Conservation (phyloP, 306 rosid genomes). For the Dryas drummondii region DNA sequence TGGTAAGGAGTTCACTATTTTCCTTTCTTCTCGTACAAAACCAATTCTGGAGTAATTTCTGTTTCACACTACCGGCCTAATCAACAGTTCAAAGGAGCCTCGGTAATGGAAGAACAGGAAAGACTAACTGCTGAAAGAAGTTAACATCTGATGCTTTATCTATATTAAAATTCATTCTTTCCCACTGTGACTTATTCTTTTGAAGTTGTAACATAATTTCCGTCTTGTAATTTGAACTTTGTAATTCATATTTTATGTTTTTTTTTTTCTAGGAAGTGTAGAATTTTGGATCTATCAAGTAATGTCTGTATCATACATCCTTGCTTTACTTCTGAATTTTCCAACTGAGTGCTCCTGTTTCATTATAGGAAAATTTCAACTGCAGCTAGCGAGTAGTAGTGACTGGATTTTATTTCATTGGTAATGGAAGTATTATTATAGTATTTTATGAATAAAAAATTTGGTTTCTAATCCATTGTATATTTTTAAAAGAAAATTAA, state of each 20-base stretch:
- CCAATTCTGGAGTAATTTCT: conserved; percentile 34
- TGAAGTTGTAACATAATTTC: conserved; percentile 50
- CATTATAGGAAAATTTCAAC: no score
- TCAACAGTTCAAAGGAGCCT: conserved; percentile 36
- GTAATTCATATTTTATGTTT: conserved; percentile 1
- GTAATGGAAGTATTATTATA: no score
- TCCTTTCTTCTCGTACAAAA: conserved; percentile 32
- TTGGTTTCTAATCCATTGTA: no score
- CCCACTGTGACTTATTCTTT: conserved; percentile 18
- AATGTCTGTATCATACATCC: background rate
- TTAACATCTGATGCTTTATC: conserved; percentile 3
- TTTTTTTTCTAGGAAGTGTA: background rate
- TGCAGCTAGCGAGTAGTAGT: no score
- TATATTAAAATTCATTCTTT: conserved; percentile 14
- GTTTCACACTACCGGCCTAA: conserved; percentile 45
- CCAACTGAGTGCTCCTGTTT: no score
- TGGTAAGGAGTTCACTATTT: conserved; percentile 16
- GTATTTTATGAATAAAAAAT: no score
- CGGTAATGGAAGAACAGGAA: conserved; percentile 33
- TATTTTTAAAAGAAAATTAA: no score
- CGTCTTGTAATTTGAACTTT: conserved; percentile 24
- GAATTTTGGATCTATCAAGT: conserved; percentile 8
- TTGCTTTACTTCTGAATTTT: no score
- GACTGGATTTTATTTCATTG: no score
- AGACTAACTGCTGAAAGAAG: conserved; percentile 18